Evolutionary conservation across 78 protist genomes (phyloP).

Genomic region (Polysphondylium violaceum): DNA sequence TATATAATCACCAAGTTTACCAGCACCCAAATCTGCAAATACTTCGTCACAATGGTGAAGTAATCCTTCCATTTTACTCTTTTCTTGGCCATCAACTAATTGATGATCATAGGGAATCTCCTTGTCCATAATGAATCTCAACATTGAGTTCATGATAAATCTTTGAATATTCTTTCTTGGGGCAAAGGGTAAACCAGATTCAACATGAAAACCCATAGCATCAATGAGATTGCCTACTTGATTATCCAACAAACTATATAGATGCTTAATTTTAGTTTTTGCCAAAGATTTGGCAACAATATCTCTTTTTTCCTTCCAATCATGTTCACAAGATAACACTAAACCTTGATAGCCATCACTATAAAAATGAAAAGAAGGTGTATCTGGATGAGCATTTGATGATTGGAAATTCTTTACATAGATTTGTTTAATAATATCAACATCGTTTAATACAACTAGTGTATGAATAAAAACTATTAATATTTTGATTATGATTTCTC

Average conservation of each 20-base stretch:
- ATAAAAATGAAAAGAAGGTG: background rate
- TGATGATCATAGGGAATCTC: background rate
- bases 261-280: background rate
- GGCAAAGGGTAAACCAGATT: background rate
- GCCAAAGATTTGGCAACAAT: background rate
- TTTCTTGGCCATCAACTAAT: too few species aligned
- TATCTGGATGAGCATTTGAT: background rate
- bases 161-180: background rate
- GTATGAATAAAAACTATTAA: too few species aligned
- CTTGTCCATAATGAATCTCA: background rate
- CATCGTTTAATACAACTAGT: conserved; percentile 12
- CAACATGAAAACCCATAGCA: background rate
- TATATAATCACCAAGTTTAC: background rate
- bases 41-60: background rate
- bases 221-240: background rate
- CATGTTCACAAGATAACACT: background rate
- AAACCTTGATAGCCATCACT: conserved; percentile 12
- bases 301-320: background rate
- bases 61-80: too few species aligned
- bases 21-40: background rate
- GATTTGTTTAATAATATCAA: background rate
- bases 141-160: conserved; percentile 13
- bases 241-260: conserved; percentile 17
- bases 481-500: too few species aligned
- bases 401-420: conserved; percentile 8